Conservation (phyloP, 1,284 basidiomycete genomes). For the Ustilago crameri region DNA sequence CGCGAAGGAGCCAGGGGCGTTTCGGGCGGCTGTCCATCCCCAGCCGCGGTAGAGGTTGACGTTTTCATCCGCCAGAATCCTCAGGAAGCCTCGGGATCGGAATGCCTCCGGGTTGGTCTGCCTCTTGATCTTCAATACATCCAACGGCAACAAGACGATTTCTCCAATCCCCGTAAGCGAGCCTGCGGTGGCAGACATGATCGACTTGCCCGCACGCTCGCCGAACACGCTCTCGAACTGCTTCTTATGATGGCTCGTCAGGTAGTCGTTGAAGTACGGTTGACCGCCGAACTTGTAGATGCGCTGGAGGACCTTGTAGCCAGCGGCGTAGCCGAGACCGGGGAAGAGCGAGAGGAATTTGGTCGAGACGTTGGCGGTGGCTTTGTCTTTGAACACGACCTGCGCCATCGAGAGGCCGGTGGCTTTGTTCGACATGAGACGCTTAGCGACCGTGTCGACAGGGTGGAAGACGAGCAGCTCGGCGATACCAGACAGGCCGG, state of each 20-base stretch:
- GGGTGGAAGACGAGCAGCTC: slow-evolving; percentile 78
- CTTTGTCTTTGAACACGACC: slow-evolving; percentile 88
- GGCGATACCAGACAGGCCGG: slow-evolving; percentile 82
- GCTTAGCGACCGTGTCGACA: slow-evolving; percentile 91
- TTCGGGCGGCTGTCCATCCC: slow-evolving; percentile 98
- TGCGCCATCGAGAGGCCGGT: slow-evolving; percentile 72
- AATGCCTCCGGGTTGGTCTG: slow-evolving; percentile 67
- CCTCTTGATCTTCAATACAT: slow-evolving; percentile 97
- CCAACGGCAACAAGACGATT: slow-evolving; percentile 92
- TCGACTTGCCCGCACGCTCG: slow-evolving; percentile 93
- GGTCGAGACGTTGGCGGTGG: slow-evolving; percentile 73
- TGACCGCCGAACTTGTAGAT: slow-evolving; percentile 91
- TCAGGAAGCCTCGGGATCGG: slow-evolving; percentile 77
- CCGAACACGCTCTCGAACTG: slow-evolving; percentile 86
- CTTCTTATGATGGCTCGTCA: slow-evolving; percentile 80
- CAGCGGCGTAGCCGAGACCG: slow-evolving; percentile 91
- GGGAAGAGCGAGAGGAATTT: slow-evolving; percentile 94
- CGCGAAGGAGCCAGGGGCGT: slow-evolving; percentile 94
- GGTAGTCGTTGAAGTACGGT: slow-evolving; percentile 94
- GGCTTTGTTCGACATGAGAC: slow-evolving; percentile 88
- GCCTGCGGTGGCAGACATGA: slow-evolving; percentile 94
- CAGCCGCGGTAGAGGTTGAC: slow-evolving; percentile 90
- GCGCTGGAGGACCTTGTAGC: slow-evolving; percentile 78
- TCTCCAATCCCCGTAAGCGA: slow-evolving; percentile 78
- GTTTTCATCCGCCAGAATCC: slow-evolving; percentile 92